A percentile compares a stretch with the other conserved stretches of the same genome.
These are phyloP conservation scores for Corymbia calophylla DNA, from an alignment of 441 rosid species.

Conservation along the genomic window DNA sequence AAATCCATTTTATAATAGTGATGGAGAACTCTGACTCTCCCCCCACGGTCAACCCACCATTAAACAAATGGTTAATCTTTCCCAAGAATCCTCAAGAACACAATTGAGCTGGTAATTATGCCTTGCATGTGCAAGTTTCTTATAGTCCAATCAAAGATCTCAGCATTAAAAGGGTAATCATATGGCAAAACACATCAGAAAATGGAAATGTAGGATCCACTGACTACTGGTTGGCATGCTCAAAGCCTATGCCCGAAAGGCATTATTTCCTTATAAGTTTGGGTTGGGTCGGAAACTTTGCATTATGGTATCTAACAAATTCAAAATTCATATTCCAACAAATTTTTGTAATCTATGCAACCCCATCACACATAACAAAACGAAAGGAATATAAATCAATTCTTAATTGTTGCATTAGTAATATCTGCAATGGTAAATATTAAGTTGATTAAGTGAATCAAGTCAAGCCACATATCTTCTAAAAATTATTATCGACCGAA, in stretches of 20 bases:
- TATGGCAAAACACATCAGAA: not conserved
- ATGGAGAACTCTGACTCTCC: not conserved
- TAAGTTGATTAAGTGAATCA: not conserved
- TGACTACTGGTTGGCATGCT: not conserved
- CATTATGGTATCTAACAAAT: not conserved
- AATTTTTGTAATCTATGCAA: not conserved
- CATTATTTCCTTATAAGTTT: not conserved
- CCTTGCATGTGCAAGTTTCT: not conserved
- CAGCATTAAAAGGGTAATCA: not conserved
- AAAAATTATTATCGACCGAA: not conserved
- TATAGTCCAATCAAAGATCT: not conserved
- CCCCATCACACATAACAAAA: not conserved
- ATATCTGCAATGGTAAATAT: not conserved
- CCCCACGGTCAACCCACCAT: not conserved
- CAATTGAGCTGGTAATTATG: not conserved
- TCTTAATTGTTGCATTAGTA: rapidly evolving
- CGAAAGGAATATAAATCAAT: not conserved
- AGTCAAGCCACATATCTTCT: not conserved
- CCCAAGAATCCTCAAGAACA: not conserved
- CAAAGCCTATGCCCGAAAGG: not conserved
- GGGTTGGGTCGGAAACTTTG: not conserved
- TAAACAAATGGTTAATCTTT: not conserved
- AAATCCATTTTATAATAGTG: not conserved
- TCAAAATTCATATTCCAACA: not conserved
- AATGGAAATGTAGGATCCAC: not conserved